Evolutionary conservation across 192 early-diverging fungal species (phyloP).

Genomic region (Gryganskiella cystojenkinii): DNA sequence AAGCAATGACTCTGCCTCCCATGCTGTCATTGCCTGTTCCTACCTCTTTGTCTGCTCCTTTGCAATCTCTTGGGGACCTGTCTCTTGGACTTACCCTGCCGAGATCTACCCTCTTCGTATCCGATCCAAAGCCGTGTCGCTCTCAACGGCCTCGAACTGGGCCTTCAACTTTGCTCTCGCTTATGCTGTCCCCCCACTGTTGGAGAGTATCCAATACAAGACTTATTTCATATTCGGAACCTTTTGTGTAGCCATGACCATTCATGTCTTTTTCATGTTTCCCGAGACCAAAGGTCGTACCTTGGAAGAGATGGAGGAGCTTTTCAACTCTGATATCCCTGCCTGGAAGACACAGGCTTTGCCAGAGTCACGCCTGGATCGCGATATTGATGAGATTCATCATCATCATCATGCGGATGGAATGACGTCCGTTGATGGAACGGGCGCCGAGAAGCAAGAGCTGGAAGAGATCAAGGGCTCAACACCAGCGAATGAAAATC

Average conservation of each 20-base stretch:
- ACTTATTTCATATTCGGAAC: slow-evolving; percentile 78
- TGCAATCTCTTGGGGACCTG: slow-evolving; percentile 92
- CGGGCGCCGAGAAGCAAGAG: too few species aligned
- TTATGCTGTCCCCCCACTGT: slow-evolving; percentile 74
- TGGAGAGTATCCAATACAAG: slow-evolving; percentile 71
- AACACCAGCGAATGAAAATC: too few species aligned
- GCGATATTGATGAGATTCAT: slow-evolving; percentile 8
- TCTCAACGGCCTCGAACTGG: slow-evolving; percentile 94
- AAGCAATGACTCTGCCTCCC: slow-evolving; percentile 44
- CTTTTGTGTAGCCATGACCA: slow-evolving; percentile 66
- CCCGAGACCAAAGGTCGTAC: slow-evolving; percentile 88
- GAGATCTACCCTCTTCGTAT: slow-evolving; percentile 93
- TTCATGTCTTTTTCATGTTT: slow-evolving; percentile 74
- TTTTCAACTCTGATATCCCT: slow-evolving; percentile 64
- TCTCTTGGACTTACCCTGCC: slow-evolving; percentile 89
- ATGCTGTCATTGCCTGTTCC: slow-evolving; percentile 73
- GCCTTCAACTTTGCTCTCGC: slow-evolving; percentile 83
- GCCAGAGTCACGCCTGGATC: slow-evolving; percentile 13
- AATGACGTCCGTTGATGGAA: too few species aligned
- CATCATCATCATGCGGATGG: too few species aligned
- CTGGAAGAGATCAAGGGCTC: too few species aligned
- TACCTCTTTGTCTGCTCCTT: slow-evolving; percentile 87
- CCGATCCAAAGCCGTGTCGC: slow-evolving; percentile 84
- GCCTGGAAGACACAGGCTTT: slow-evolving; percentile 48
- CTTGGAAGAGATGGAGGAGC: slow-evolving; percentile 86